A percentile compares a stretch with the other conserved stretches of the same genome.
Conservation (phyloP, 441 rosid species). For the Biscutella laevigata region DNA sequence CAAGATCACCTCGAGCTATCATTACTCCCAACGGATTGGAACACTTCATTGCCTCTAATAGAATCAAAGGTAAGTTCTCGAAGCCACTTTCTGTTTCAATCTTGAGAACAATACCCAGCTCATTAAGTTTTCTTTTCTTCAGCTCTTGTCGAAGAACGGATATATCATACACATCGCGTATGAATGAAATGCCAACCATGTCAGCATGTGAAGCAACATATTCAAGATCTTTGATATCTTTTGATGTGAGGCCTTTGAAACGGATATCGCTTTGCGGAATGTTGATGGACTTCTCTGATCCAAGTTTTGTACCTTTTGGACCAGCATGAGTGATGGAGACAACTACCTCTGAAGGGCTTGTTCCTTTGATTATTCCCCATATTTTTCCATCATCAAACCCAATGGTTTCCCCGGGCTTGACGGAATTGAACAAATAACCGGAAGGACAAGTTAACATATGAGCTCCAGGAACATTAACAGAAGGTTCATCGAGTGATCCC, state of each 20-base stretch:
- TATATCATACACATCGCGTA: constrained; percentile 47
- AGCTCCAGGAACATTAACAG: constrained; percentile 28
- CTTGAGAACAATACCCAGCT: constrained; percentile 49
- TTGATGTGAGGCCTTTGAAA: constrained; percentile 61
- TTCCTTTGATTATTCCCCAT: constrained; percentile 56
- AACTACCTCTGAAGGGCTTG: constrained; percentile 43
- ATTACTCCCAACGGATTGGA: constrained; percentile 58
- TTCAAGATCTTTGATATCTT: constrained; percentile 58
- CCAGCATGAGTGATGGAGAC: constrained; percentile 59
- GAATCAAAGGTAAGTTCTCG: constrained; percentile 44
- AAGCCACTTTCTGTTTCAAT: constrained; percentile 57
- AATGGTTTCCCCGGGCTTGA: constrained; percentile 53
- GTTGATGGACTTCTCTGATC: constrained; percentile 65
- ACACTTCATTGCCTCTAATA: constrained; percentile 57
- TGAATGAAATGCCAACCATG: constrained; percentile 57
- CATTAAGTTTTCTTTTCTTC: constrained; percentile 38
- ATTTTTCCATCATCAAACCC: constrained; percentile 71
- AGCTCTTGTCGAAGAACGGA: constrained; percentile 44
- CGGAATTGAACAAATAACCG: constrained; percentile 55
- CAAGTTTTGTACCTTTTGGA: constrained; percentile 53
- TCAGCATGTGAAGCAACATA: constrained; percentile 58
- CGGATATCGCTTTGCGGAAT: constrained; percentile 48
- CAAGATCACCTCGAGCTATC: constrained; percentile 79
- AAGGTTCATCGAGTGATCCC: constrained; percentile 26
- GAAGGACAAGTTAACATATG: constrained; percentile 49